Percentiles rank a stretch among this genome's conserved stretches.
Evolutionary conservation across 2,329 filamentous ascomycete genomes (phyloP).

Genomic region (Epichloe uncinata): DNA sequence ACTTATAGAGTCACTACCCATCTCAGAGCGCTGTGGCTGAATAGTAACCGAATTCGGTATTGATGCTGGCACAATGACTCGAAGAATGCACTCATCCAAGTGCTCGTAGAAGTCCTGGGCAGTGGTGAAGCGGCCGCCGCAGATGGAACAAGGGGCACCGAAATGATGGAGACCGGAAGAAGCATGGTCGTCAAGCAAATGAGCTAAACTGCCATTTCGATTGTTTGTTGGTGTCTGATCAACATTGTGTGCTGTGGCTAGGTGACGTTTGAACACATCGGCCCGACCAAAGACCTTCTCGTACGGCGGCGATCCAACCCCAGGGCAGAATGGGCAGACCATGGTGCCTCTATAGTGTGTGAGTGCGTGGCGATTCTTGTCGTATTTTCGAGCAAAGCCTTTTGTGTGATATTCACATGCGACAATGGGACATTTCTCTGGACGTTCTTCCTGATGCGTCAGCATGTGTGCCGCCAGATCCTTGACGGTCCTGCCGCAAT

Average conservation of each 20-base stretch:
- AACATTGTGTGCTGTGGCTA: constrained; percentile 85
- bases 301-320: constrained; percentile 67
- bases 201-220: constrained; percentile 25
- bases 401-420: constrained; percentile 91
- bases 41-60: neutral
- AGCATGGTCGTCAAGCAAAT: constrained; percentile 3
- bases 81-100: constrained; percentile 55
- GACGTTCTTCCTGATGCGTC: constrained; percentile 84
- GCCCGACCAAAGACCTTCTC: constrained; percentile 95
- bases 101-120: constrained; percentile 98
- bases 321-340: constrained; percentile 93
- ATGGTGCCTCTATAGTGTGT: constrained; percentile 98
- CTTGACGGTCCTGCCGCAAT: constrained; percentile 47
- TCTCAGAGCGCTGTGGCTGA: neutral
- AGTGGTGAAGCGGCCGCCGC: constrained; percentile 62
- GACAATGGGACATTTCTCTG: constrained; percentile 89
- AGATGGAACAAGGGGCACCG: constrained; percentile 84
- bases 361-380: constrained; percentile 91
- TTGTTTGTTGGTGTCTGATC: constrained; percentile 90
- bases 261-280: constrained; percentile 92
- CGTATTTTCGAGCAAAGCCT: constrained; percentile 92
- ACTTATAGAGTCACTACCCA: constrained; percentile 1
- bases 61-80: constrained; percentile 37
- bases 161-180: neutral
- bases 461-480: constrained; percentile 81